Percentiles rank a stretch among this genome's conserved stretches.
Conservation (phyloP, 163 green algal genomes). For the Chloromonas sp. region DNA sequence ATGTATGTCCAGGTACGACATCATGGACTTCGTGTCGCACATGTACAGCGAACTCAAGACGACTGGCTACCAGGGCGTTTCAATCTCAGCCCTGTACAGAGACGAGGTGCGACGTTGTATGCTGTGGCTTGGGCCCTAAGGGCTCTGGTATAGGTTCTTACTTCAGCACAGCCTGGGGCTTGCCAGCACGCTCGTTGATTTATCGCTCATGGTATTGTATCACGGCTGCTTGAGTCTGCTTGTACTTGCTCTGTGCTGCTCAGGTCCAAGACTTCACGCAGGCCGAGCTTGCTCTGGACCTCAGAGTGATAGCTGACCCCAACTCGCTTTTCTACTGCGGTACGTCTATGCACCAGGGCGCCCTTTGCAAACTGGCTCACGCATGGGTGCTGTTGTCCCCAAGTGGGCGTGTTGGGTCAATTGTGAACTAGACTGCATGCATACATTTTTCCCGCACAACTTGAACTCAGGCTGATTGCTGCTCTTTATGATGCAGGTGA, state of each 20-base stretch:
- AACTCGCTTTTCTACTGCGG: slow-evolving; percentile 58
- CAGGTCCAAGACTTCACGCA: slow-evolving; percentile 63
- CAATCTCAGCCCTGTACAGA: slow-evolving; percentile 61
- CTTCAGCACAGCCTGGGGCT: too few relatives aligned
- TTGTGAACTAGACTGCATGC: too few relatives aligned
- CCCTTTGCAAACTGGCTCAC: too few relatives aligned
- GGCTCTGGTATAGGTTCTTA: background rate
- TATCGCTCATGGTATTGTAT: too few relatives aligned
- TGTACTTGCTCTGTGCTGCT: too few relatives aligned
- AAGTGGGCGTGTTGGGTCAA: too few relatives aligned
- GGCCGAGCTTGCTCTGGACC: slow-evolving; percentile 59
- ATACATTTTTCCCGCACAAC: too few relatives aligned
- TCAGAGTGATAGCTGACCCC: slow-evolving; percentile 29
- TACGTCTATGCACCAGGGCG: background rate
- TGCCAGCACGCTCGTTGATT: too few relatives aligned
- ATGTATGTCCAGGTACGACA: slow-evolving; percentile 46
- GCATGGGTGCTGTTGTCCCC: too few relatives aligned
- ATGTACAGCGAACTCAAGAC: slow-evolving; percentile 49
- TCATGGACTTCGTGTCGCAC: slow-evolving; percentile 58
- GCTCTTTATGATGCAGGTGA: slow-evolving; percentile 21
- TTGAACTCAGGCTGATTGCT: background rate
- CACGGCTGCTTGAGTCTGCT: too few relatives aligned
- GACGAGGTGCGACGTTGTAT: slow-evolving; percentile 47
- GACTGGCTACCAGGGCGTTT: slow-evolving; percentile 45
- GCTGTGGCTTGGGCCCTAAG: background rate